These are phyloP conservation scores for Grammothele lineata DNA, from an alignment of 768 basidiomycete species.

Conservation along the genomic window DNA sequence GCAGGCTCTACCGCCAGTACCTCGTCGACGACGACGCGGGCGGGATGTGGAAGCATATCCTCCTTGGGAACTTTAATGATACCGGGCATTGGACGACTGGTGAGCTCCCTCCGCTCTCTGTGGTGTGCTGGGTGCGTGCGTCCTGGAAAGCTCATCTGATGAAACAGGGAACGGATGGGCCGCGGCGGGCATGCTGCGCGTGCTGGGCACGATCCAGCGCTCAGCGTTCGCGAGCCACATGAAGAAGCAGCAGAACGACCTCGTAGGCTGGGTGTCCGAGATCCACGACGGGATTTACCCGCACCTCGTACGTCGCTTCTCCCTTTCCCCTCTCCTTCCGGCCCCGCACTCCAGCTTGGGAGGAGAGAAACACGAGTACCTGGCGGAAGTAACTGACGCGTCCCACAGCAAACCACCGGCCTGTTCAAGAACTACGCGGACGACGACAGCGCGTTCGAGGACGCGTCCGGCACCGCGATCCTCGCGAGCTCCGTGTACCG, in stretches of 20 bases:
- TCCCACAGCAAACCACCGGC: conserved; percentile 36
- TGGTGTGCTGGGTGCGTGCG: no score
- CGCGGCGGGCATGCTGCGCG: conserved; percentile 81
- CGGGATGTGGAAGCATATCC: conserved; percentile 76
- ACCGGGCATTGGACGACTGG: conserved; percentile 80
- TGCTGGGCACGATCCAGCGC: conserved; percentile 66
- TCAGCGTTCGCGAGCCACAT: conserved; percentile 52
- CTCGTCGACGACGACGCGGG: conserved; percentile 46
- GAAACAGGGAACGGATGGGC: conserved; percentile 84
- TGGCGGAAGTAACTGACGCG: conserved; percentile 7
- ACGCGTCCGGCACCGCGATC: conserved; percentile 69
- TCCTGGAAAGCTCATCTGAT: no score
- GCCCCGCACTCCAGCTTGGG: no score
- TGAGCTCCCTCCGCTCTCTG: conserved; percentile 22
- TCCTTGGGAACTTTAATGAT: conserved; percentile 53
- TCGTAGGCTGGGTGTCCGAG: conserved; percentile 63
- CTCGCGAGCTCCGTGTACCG: conserved; percentile 77
- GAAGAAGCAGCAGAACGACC: conserved; percentile 48
- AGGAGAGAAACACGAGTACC: no score
- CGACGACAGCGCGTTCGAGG: conserved; percentile 56
- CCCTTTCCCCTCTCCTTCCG: no score
- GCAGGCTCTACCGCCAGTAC: conserved; percentile 64
- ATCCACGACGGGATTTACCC: conserved; percentile 71
- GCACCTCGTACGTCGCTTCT: conserved; percentile 42
- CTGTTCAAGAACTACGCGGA: conserved; percentile 76